Conservation (phyloP, 805 yeast species). For the Candida sphagnicola region DNA sequence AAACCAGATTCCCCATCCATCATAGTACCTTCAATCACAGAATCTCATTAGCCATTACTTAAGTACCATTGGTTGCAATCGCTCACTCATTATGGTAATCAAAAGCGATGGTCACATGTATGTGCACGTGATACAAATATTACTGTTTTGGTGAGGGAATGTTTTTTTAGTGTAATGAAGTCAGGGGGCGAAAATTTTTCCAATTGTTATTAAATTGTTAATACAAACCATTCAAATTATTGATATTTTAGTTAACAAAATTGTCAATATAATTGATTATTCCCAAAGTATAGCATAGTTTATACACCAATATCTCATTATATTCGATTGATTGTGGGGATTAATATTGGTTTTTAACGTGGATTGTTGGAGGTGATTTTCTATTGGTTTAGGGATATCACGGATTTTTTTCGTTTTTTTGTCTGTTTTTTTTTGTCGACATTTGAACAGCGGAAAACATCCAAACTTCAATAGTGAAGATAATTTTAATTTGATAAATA, state of each 20-base stretch:
- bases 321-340: neutral
- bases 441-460: slow-evolving; percentile 13
- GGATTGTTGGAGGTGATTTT: neutral
- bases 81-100: too few species aligned
- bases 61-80: too few species aligned
- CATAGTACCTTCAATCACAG: too few species aligned
- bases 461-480: slow-evolving; percentile 22
- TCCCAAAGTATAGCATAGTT: neutral
- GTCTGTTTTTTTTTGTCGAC: neutral
- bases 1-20: too few species aligned
- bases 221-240: neutral
- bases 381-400: neutral
- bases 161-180: neutral
- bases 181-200: slow-evolving; percentile 5
- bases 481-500: neutral
- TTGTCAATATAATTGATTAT: neutral
- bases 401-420: neutral
- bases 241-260: neutral
- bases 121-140: neutral
- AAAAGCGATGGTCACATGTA: neutral
- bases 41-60: too few species aligned
- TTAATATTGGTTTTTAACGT: neutral
- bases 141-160: neutral
- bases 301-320: neutral
- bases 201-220: neutral